These are phyloP conservation scores for Aureobasidium zeae DNA, from an alignment of 2,329 filamentous ascomycete species.

Conservation along the genomic window DNA sequence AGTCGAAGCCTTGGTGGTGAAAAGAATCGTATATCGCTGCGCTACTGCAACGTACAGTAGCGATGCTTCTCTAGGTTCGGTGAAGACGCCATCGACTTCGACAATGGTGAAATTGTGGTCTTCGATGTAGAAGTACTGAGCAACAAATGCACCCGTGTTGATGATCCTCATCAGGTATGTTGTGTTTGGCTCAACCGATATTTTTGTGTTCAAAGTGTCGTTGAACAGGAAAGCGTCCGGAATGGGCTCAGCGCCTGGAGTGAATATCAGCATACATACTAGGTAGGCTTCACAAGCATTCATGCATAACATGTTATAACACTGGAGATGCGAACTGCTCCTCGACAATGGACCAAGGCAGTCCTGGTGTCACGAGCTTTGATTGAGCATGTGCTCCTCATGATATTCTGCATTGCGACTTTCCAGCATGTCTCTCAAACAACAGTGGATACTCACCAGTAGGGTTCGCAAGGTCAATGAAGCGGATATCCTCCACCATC, in stretches of 20 bases:
- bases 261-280: too few species aligned
- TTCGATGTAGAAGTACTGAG: slow-evolving; percentile 59
- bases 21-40: slow-evolving; percentile 59
- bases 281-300: too few species aligned
- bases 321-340: too few species aligned
- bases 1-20: slow-evolving; percentile 50
- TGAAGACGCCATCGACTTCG: slow-evolving; percentile 61
- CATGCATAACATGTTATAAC: too few species aligned
- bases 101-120: slow-evolving; percentile 56
- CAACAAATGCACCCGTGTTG: slow-evolving; percentile 60
- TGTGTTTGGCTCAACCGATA: slow-evolving; percentile 42
- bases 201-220: slow-evolving; percentile 42
- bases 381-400: too few species aligned
- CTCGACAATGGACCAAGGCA: too few species aligned
- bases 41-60: slow-evolving; percentile 59
- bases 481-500: slow-evolving; percentile 34
- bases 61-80: slow-evolving; percentile 50
- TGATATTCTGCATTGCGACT: too few species aligned
- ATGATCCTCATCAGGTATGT: slow-evolving; percentile 59
- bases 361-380: too few species aligned
- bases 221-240: slow-evolving; percentile 59
- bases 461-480: slow-evolving; percentile 47
- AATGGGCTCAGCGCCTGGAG: slow-evolving; percentile 54
- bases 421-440: too few species aligned
- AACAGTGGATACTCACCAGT: too few species aligned